Base-by-base conservation (phyloP, 2,329 filamentous ascomycete genomes). In the Emmonsiellopsis sp. region DNA sequence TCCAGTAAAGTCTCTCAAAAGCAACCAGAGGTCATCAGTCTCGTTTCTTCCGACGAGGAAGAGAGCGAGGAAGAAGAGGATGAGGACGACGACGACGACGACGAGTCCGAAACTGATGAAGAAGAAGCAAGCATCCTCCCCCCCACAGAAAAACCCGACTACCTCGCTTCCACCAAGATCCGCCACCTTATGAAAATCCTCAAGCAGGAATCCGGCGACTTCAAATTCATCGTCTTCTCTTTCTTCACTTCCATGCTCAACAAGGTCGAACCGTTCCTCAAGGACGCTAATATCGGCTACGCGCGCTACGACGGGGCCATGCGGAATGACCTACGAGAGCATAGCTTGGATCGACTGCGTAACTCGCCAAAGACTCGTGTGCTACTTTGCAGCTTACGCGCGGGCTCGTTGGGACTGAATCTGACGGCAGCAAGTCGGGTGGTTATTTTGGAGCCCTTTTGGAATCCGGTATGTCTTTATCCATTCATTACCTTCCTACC, bases 181-280 rank as follows among this genome's bases (percentile, higher is more conserved):
- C 84, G 86, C 44, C 84, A 93, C 62, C 79, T 97, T 16, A 80
- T 95, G 64, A 78, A 83, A 56, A 87, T 98, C 50, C 80, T 98
- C 7, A 80, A 84, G 58, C 82, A 82, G 44, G 93, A 98, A 69
- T 84, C 84, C 0, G 75, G 79, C 1, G 78, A 89, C 55, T 89
- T 95, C 78, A 98, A 98, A 67, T 95, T 95, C 66, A 98, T 98
- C 63, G 90, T 98, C 58, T 98, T 98, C 72, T 95, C 90, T 1
- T 89, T 97, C 64, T 98, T 98, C 72, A 98, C 93, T 0, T 93
- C 89, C 0, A 98, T 98, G 93, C 83, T 98, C 45, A 88, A 97
- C 73, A 83, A 97, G 31, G 84, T 98, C 58, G 90, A 97, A 67
- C 93, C 93, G 2, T 96, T 97, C 71, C 77, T 98, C 55, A 78